Evolutionary conservation across 495 filamentous ascomycete species (phyloP).

Genomic region (Lasiosphaeris hirsuta): DNA sequence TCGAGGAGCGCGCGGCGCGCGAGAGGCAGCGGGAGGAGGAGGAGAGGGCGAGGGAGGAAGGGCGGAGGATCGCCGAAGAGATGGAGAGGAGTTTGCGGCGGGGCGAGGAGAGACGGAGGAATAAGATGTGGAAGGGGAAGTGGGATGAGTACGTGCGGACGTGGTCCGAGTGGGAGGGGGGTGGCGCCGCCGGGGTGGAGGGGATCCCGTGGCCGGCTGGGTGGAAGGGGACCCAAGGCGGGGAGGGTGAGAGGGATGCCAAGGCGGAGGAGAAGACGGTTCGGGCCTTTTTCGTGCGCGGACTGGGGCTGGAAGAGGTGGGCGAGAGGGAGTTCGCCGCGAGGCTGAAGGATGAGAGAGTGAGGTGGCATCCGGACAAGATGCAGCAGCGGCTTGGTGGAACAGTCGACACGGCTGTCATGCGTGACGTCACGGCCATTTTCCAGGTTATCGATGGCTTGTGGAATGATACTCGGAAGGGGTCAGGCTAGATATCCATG

Average conservation of each 20-base stretch:
- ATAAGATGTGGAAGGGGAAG: constrained; percentile 35
- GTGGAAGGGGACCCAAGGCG: constrained; percentile 15
- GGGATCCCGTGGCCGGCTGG: constrained; percentile 77
- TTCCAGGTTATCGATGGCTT: constrained; percentile 88
- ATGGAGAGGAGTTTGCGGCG: constrained; percentile 48
- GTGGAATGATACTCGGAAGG: constrained; percentile 60
- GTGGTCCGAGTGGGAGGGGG: constrained; percentile 56
- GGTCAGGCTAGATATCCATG: background rate
- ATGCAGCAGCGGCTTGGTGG: constrained; percentile 84
- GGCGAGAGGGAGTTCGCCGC: constrained; percentile 55
- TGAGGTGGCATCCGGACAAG: constrained; percentile 98
- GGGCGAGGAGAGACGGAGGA: constrained; percentile 41
- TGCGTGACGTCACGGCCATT: constrained; percentile 74
- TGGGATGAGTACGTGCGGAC: constrained; percentile 64
- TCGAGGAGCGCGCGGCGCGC: constrained; percentile 50
- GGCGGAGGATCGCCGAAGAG: constrained; percentile 46
- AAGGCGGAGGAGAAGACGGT: constrained; percentile 24
- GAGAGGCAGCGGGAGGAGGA: constrained; percentile 38
- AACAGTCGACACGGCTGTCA: constrained; percentile 62
- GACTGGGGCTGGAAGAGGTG: constrained; percentile 53
- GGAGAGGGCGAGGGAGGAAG: constrained; percentile 41
- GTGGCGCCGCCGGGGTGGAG: constrained; percentile 21
- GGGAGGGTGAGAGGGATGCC: constrained; percentile 17
- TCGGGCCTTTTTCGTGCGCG: constrained; percentile 41
- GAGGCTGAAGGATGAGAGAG: constrained; percentile 76